Percentiles rank a stretch among this genome's conserved stretches.
These are phyloP conservation scores for Hyaloscypha bicolor DNA, from an alignment of 495 filamentous ascomycete species.

Conservation along the genomic window DNA sequence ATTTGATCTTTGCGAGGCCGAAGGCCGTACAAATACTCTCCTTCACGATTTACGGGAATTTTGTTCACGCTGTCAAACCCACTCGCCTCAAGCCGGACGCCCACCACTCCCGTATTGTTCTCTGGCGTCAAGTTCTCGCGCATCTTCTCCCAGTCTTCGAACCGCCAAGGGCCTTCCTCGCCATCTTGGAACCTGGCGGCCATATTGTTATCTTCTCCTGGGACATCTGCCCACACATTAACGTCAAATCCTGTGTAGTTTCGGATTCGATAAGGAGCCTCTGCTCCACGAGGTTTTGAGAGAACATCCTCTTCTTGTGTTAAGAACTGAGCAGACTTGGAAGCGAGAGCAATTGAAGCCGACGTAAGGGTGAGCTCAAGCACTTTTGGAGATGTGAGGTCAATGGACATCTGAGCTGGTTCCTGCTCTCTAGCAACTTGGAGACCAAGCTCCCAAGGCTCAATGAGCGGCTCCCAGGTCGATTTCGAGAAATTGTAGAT, in stretches of 20 bases:
- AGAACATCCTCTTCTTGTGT: slow-evolving; percentile 89
- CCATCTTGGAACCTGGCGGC: slow-evolving; percentile 86
- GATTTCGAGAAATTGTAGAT: slow-evolving; percentile 99
- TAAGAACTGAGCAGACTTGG: slow-evolving; percentile 90
- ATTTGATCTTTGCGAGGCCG: slow-evolving; percentile 81
- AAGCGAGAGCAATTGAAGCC: slow-evolving; percentile 88
- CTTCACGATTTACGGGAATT: slow-evolving; percentile 90
- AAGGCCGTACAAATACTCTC: slow-evolving; percentile 84
- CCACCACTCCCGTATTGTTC: slow-evolving; percentile 72
- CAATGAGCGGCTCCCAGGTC: slow-evolving; percentile 94
- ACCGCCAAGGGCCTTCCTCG: slow-evolving; percentile 91
- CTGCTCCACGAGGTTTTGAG: slow-evolving; percentile 87
- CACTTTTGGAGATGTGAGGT: slow-evolving; percentile 82
- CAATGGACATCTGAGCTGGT: slow-evolving; percentile 77
- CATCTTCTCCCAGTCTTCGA: slow-evolving; percentile 92
- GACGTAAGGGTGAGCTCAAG: slow-evolving; percentile 93
- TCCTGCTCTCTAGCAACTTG: slow-evolving; percentile 79
- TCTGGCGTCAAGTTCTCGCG: slow-evolving; percentile 89
- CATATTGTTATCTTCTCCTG: slow-evolving; percentile 54
- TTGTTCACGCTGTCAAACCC: slow-evolving; percentile 88
- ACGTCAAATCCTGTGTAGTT: slow-evolving; percentile 95
- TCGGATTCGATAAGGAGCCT: slow-evolving; percentile 89
- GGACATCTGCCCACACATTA: slow-evolving; percentile 75
- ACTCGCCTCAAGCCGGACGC: slow-evolving; percentile 85
- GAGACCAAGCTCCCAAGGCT: slow-evolving; percentile 94